Evolutionary conservation across 495 filamentous ascomycete species (phyloP), one percentile per base, ranked within the genome.

Genomic region (Astrocystis sublimbata): DNA sequence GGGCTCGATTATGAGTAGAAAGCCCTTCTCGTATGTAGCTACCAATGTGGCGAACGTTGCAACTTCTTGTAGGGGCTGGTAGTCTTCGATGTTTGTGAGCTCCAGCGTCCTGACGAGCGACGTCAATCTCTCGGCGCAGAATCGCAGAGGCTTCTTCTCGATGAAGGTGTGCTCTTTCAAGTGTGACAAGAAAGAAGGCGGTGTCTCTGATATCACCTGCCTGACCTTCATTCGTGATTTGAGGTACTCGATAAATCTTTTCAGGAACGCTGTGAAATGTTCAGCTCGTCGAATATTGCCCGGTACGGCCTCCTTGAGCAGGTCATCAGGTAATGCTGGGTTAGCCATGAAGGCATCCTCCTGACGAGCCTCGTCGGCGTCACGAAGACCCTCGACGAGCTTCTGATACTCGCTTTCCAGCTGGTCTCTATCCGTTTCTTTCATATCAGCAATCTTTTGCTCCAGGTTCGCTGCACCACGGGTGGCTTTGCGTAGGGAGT

Each of bases 171-270:
- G 84, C 55, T 99, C 94, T 68, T 92, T 96, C 10, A 98, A 79
- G 77, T 99, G 94, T 17, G 88, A 86, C 8, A 99, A 80, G 77
- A 99, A 99, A 0, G 92, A 97, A 2, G 89, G 88, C 0, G 94
- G 94, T 1, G 94, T 98, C 74, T 99, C 96, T 23, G 93, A 96
- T 52, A 98, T 96, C 60, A 96, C 93, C 69, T 96, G 91, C 1
- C 92, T 86, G 21, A 98, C 93, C 80, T 96, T 97, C 94, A 99
- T 98, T 55, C 96, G 86, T 1, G 94, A 97, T 81, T 96, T 97
- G 57, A 99, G 84, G 68, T 99, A 99, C 72, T 99, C 96, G 59
- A 99, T 90, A 71, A 98, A 99, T 62, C 94, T 84, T 70, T 96
- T 93, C 43, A 99, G 76, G 75, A 99, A 99, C 9, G 91, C 86